These are phyloP conservation scores for Lactarius evosmus DNA, from an alignment of 768 basidiomycete species.

Conservation along the genomic window DNA sequence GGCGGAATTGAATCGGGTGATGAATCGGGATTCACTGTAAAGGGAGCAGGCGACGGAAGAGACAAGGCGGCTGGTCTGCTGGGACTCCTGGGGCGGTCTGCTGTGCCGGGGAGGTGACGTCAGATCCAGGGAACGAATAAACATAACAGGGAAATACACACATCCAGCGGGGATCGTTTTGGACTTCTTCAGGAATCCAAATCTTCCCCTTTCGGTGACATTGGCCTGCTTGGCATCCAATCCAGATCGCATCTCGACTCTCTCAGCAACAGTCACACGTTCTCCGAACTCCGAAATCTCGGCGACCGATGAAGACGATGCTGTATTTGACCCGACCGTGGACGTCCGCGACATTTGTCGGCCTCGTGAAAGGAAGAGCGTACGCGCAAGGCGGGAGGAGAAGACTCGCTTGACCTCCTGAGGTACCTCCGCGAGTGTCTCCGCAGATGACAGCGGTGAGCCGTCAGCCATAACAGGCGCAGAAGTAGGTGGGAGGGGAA, in stretches of 20 bases:
- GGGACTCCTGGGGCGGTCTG: not conserved
- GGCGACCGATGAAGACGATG: not conserved
- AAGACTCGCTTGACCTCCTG: slow-evolving; percentile 9
- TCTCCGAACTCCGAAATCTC: slow-evolving; percentile 15
- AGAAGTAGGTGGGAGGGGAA: not conserved
- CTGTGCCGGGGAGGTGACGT: slow-evolving; percentile 1
- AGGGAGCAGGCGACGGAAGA: not conserved
- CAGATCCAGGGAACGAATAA: not conserved
- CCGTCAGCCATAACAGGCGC: not conserved
- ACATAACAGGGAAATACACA: not conserved
- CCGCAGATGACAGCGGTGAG: slow-evolving; percentile 23
- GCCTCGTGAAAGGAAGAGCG: not conserved
- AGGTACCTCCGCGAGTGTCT: slow-evolving; percentile 16
- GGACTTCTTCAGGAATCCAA: slow-evolving; percentile 20
- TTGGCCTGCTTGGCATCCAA: not conserved
- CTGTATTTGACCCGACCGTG: not conserved
- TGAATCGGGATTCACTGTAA: not conserved
- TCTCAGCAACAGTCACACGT: not conserved
- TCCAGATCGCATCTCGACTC: slow-evolving; percentile 1
- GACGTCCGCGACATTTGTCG: slow-evolving; percentile 4
- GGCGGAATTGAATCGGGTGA: not conserved
- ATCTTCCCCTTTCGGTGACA: slow-evolving; percentile 16
- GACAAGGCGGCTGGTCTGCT: slow-evolving; percentile 7
- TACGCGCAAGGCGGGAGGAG: slow-evolving; percentile 18
- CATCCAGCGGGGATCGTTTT: slow-evolving; percentile 6